These are phyloP conservation scores for Jasminum sambac DNA, from an alignment of 257 asterid species.

Conservation along the genomic window DNA sequence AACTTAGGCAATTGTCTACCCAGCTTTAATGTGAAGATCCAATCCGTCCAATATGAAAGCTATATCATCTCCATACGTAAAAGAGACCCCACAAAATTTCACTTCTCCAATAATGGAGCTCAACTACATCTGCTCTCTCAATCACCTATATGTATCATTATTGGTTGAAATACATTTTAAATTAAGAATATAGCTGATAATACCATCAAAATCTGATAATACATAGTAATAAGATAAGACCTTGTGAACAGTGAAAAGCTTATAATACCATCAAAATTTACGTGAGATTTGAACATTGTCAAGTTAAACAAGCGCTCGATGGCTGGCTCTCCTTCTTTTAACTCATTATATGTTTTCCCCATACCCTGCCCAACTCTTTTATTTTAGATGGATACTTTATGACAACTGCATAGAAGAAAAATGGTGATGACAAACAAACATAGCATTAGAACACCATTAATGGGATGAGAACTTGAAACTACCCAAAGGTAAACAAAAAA, in stretches of 20 bases:
- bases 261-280: constrained; percentile 18
- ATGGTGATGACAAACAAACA: constrained; percentile 30
- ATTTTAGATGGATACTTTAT: constrained; percentile 39
- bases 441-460: constrained; percentile 22
- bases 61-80: constrained; percentile 53
- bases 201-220: no score
- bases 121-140: constrained; percentile 71
- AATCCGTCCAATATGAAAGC: constrained; percentile 54
- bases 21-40: constrained; percentile 74
- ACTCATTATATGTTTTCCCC: constrained; percentile 88
- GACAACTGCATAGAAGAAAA: constrained; percentile 40
- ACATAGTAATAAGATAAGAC: constrained; percentile 7
- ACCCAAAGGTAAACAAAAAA: background rate
- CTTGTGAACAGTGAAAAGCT: background rate
- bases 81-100: constrained; percentile 58
- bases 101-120: constrained; percentile 65
- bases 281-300: constrained; percentile 66
- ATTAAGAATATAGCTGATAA: no score
- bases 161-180: no score
- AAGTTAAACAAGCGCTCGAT: constrained; percentile 76
- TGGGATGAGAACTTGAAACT: constrained; percentile 15
- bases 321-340: constrained; percentile 98
- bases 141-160: constrained; percentile 40
- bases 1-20: constrained; percentile 85
- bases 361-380: constrained; percentile 58